Percentiles rank a stretch among this genome's conserved stretches.
Conservation (phyloP, 2,329 filamentous ascomycete species). For the Xylaria hypoxylon region DNA sequence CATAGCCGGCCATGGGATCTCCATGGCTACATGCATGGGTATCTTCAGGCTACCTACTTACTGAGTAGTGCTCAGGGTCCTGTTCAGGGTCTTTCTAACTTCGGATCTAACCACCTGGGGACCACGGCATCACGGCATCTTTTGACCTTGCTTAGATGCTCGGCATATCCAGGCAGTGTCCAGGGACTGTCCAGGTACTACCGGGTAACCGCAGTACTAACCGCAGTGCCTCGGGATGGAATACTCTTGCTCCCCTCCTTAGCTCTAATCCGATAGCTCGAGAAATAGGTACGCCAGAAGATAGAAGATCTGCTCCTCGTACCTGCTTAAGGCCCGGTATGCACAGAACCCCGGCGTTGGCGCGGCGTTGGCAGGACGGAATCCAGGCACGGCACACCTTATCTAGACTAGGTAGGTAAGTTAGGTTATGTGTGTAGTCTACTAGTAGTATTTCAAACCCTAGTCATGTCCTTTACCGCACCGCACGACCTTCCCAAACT, state of each 20-base stretch:
- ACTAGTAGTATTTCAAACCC: slow-evolving; percentile 4
- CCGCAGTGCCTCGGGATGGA: not conserved
- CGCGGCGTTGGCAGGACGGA: not conserved
- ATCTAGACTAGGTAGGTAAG: not conserved
- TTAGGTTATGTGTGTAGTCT: no score
- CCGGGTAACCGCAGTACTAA: not conserved
- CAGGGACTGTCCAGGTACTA: no score
- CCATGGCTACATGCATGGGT: no score
- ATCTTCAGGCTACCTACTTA: no score
- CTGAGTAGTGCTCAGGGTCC: not conserved
- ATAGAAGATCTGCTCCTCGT: no score
- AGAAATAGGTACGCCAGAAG: no score
- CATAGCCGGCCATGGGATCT: no score
- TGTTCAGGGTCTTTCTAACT: not conserved
- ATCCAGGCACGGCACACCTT: slow-evolving; percentile 9
- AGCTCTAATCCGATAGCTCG: not conserved
- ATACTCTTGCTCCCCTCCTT: not conserved
- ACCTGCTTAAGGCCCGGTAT: not conserved
- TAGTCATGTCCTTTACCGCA: not conserved
- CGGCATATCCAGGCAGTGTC: not conserved
- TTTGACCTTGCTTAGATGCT: not conserved
- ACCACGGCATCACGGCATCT: not conserved
- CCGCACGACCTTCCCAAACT: slow-evolving; percentile 13
- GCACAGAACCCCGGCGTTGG: slow-evolving; percentile 6
- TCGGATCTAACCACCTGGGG: not conserved